Conservation (phyloP, 2,329 filamentous ascomycete genomes). For the Claviceps lovelessii region DNA sequence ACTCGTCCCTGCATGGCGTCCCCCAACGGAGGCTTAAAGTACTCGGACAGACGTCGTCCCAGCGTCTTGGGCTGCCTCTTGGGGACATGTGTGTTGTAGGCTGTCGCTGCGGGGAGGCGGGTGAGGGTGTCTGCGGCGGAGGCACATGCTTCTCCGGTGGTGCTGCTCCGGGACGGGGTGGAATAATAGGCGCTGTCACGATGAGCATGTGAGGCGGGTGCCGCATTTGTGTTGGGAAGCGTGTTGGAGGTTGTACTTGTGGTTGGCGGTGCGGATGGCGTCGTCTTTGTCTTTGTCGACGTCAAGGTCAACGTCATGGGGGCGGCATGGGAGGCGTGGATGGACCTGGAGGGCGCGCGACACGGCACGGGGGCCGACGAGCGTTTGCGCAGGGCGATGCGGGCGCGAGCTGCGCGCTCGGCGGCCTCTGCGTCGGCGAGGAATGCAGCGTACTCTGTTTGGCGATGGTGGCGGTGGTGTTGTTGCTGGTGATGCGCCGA, state of each 20-base stretch:
- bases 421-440: too few species aligned
- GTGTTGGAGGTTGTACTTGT: too few species aligned
- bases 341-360: neutral
- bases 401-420: neutral
- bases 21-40: conserved; percentile 7
- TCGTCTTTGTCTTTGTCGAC: neutral
- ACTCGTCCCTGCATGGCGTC: too few species aligned
- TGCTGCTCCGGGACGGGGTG: conserved; percentile 3
- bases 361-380: neutral
- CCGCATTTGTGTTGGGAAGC: too few species aligned
- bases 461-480: too few species aligned
- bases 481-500: too few species aligned
- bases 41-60: conserved; percentile 7
- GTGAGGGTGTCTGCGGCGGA: too few species aligned
- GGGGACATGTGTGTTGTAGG: neutral
- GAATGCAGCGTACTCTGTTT: too few species aligned
- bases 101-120: neutral
- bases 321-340: too few species aligned
- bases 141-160: neutral
- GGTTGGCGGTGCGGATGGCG: neutral
- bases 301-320: neutral
- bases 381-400: neutral
- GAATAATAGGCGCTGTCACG: conserved; percentile 7
- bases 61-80: conserved; percentile 4
- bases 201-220: neutral